A percentile compares a stretch with the other conserved stretches of the same genome.
phyloP scores from a whole-genome alignment of 768 basidiomycete genomes.

The Lentinula detonsa region DNA sequence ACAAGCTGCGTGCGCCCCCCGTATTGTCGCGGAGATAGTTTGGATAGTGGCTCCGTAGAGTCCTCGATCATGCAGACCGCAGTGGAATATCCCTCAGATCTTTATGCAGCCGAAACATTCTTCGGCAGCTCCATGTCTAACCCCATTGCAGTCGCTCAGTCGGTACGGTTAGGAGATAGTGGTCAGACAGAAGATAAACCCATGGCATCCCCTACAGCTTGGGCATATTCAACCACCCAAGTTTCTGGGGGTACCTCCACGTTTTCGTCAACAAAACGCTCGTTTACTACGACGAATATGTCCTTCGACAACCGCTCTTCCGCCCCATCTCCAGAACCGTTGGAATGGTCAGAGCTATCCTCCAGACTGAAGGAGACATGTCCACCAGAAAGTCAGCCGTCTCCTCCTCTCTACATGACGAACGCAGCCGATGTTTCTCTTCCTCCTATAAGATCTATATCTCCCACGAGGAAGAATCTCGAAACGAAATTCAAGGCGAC shows the following conservation, averaged over 20 bases:
- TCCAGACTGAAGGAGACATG: conserved; percentile 22
- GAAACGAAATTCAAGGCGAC: conserved; percentile 25
- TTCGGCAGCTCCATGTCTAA: conserved; percentile 31
- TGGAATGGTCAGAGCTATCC: conserved; percentile 22
- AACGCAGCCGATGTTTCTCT: conserved; percentile 34
- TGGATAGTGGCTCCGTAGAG: conserved; percentile 38
- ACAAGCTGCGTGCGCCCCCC: conserved; percentile 39
- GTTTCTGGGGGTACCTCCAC: conserved; percentile 37
- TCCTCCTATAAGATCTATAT: conserved; percentile 28
- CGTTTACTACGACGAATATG: conserved; percentile 23
- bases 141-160: conserved; percentile 25
- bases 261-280: conserved; percentile 37
- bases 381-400: conserved; percentile 36
- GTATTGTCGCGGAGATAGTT: conserved; percentile 40
- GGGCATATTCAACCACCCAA: conserved; percentile 41
- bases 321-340: conserved; percentile 21
- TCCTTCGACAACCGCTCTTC: conserved; percentile 28
- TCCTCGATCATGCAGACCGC: conserved; percentile 74
- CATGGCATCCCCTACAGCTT: conserved; percentile 44
- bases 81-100: conserved; percentile 49
- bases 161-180: conserved; percentile 32
- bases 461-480: conserved; percentile 16
- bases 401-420: conserved; percentile 30
- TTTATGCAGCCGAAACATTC: conserved; percentile 49
- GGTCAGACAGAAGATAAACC: conserved; percentile 47